These are phyloP conservation scores for Cyberlindnera xishuangbannaensis DNA, from an alignment of 805 yeast species.

Conservation along the genomic window DNA sequence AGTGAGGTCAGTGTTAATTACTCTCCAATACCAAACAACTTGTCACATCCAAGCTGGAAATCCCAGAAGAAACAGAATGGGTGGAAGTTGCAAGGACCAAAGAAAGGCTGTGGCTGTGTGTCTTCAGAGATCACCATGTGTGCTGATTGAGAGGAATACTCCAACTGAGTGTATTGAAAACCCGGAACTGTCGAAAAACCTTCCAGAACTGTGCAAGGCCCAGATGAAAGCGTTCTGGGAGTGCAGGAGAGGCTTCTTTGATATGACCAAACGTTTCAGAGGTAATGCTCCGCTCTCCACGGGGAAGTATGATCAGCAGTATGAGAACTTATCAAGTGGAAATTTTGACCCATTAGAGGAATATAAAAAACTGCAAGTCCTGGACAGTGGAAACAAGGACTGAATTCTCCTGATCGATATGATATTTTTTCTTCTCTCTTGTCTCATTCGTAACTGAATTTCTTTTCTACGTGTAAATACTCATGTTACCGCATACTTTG, in stretches of 20 bases:
- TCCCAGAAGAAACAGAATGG: slow-evolving; percentile 9
- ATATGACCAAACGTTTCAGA: slow-evolving; percentile 83
- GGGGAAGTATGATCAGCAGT: slow-evolving; percentile 87
- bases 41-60: too few relatives aligned
- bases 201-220: slow-evolving; percentile 86
- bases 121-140: slow-evolving; percentile 94
- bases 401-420: too few relatives aligned
- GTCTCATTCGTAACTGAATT: too few relatives aligned
- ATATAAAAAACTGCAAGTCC: slow-evolving; percentile 58
- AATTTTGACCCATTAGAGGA: slow-evolving; percentile 80
- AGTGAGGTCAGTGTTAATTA: too few relatives aligned
- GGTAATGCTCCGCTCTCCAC: slow-evolving; percentile 93
- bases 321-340: slow-evolving; percentile 72
- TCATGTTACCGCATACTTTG: too few relatives aligned
- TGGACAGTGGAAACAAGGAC: slow-evolving; percentile 47
- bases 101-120: slow-evolving; percentile 94
- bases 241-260: slow-evolving; percentile 87
- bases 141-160: slow-evolving; percentile 78
- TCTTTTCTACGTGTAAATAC: background rate
- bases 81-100: slow-evolving; percentile 77
- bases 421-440: too few relatives aligned
- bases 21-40: background rate
- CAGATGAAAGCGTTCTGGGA: slow-evolving; percentile 82
- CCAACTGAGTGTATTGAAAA: slow-evolving; percentile 84
- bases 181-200: slow-evolving; percentile 65